Evolutionary conservation across 495 filamentous ascomycete genomes (phyloP).

Genomic region (Parmelia sp.): DNA sequence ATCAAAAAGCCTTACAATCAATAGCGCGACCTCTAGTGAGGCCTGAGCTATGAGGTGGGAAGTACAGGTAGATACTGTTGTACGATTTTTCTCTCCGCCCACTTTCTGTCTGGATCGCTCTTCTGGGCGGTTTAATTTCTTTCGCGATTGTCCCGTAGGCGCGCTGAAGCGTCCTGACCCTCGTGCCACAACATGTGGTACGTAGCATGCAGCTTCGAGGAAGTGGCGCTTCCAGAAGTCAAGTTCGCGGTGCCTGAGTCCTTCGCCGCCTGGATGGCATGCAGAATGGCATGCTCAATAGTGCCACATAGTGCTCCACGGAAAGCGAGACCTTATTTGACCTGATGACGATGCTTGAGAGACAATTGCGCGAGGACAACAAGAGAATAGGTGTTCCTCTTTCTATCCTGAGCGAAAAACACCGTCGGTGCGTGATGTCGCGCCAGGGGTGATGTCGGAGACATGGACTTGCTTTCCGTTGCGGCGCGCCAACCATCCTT

Average conservation of each 20-base stretch:
- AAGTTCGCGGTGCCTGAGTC: constrained; percentile 56
- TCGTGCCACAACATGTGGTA: constrained; percentile 67
- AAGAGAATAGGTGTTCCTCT: constrained; percentile 62
- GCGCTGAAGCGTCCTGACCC: constrained; percentile 65
- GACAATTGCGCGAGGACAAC: constrained; percentile 68
- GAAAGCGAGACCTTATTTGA: constrained; percentile 85
- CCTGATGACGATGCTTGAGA: constrained; percentile 72
- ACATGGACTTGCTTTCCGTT: constrained; percentile 81
- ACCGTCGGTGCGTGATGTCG: constrained; percentile 69
- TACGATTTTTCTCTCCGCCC: constrained; percentile 66
- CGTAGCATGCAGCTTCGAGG: constrained; percentile 57
- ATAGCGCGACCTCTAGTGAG: constrained; percentile 68
- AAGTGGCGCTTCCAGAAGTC: constrained; percentile 76
- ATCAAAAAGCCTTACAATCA: constrained; percentile 72
- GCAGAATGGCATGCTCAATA: constrained; percentile 72
- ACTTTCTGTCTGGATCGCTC: constrained; percentile 85
- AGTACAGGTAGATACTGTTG: constrained; percentile 79
- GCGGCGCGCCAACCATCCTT: constrained; percentile 70
- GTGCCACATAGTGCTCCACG: constrained; percentile 68
- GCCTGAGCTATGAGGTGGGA: constrained; percentile 72
- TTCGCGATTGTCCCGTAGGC: constrained; percentile 72
- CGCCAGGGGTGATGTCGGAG: constrained; percentile 80
- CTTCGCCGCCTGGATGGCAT: constrained; percentile 64
- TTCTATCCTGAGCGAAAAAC: constrained; percentile 65
- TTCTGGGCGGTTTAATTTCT: constrained; percentile 69